Evolutionary conservation across 352 stramenopile genomes (phyloP), one percentile per base, ranked within the genome.

Genomic region (Globisporangium cederbergense): DNA sequence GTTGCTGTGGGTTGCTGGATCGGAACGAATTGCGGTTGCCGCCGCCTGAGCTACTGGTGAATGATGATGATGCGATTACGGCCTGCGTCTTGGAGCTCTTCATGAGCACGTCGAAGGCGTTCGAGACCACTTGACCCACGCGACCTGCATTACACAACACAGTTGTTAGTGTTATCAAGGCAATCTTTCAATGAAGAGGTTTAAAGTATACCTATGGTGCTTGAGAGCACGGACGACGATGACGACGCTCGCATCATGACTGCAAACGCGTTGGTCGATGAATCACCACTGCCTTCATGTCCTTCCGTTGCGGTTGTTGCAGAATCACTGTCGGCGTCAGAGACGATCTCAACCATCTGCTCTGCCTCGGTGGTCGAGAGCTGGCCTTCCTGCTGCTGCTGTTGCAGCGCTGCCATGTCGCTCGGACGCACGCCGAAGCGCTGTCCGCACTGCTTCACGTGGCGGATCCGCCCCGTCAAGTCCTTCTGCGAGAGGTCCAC

Each of bases 51-150:
- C 16, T 67, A 25, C 42, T 45, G 56, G 65, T 7, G 49, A 56
- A 28, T 51, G 60, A 55, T 2, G 58, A 36, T 8, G 69, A 65
- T 22, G 66, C 25, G 11, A 60, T 14, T 14, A 92, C 75, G 0
- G 81, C 69, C 25, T 75, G 72, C 0, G 83, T 91, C 67, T 83
- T 83, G 43, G 83, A 86, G 59, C 81, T 82, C 45, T 90, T 84
- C 87, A 95, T 95, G 42, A 94, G 57, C 25, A 94, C 70, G 16
- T 95, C 82, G 58, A 95, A 95, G 6, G 88, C 85, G 55, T 91
- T 93, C 10, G 78, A 79, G 13, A 68, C 58, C 6, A 57, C 53
- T 1, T 68, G 42, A 8, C 36, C 64, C 22, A 70, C 40, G 49
- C 65, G 53, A 55, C 45, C 62, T 66, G 40, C 18, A 42, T 28